Conservation (phyloP, 345 rosid species). For the Bruguiera sexangula region DNA sequence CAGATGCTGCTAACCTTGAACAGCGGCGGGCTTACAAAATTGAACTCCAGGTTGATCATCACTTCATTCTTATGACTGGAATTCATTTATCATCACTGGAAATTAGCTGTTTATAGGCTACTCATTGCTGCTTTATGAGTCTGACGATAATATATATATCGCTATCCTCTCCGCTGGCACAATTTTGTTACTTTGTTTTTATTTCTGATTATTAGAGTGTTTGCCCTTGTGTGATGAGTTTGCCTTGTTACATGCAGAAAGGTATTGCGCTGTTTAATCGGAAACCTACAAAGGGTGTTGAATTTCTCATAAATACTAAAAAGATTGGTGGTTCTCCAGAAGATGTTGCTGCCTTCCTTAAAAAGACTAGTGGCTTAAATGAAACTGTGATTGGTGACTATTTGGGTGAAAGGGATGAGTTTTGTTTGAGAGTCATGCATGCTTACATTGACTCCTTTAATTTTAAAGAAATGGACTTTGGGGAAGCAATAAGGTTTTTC, state of each 20-base stretch:
- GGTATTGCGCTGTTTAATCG: constrained; percentile 75
- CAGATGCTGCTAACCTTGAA: constrained; percentile 82
- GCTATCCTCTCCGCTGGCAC: constrained; percentile 1
- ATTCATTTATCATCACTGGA: neutral
- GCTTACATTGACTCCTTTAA: constrained; percentile 91
- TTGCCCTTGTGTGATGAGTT: constrained; percentile 20
- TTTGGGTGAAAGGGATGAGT: constrained; percentile 94
- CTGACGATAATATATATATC: neutral
- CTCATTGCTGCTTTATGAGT: neutral
- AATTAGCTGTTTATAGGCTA: constrained; percentile 1
- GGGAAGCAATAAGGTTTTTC: constrained; percentile 89
- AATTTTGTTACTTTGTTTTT: neutral
- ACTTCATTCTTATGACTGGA: constrained; percentile 6
- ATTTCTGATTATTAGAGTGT: neutral
- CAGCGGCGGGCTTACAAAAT: constrained; percentile 88
- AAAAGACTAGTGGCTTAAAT: constrained; percentile 62
- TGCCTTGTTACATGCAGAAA: constrained; percentile 66
- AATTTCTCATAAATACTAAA: constrained; percentile 66
- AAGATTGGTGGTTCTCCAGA: constrained; percentile 76
- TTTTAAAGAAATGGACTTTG: constrained; percentile 81
- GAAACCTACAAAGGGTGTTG: constrained; percentile 90
- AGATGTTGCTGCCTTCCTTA: constrained; percentile 78
- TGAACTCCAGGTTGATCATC: constrained; percentile 74
- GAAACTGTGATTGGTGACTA: constrained; percentile 92
- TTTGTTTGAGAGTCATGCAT: constrained; percentile 88